Evolutionary conservation across 306 rosid species (phyloP).

Genomic region (Prosopis cineraria): DNA sequence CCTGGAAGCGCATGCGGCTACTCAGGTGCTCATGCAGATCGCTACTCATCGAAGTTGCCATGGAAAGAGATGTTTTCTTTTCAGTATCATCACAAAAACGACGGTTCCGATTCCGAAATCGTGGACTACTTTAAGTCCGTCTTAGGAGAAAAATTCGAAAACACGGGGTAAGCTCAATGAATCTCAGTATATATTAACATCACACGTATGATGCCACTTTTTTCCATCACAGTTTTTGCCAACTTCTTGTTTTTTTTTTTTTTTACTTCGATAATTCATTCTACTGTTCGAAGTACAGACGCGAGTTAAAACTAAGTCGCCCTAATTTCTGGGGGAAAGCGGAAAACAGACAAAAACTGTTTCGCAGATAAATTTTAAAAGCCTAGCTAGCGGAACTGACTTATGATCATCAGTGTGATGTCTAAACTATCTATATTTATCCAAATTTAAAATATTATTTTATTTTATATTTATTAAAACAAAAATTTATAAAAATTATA

Average conservation of each 20-base stretch:
- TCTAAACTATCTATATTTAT: too few relatives aligned
- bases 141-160: slow-evolving; percentile 53
- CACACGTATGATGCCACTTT: not conserved
- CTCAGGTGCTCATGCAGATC: slow-evolving; percentile 62
- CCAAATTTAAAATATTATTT: too few relatives aligned
- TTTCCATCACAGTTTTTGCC: not conserved
- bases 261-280: not conserved
- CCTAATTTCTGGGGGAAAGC: not conserved
- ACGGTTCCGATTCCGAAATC: slow-evolving; percentile 34
- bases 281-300: not conserved
- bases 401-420: too few relatives aligned
- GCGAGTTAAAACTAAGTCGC: too few relatives aligned
- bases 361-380: not conserved
- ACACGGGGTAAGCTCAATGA: slow-evolving; percentile 54
- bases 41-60: slow-evolving; percentile 55
- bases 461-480: too few relatives aligned
- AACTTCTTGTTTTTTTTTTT: too few relatives aligned
- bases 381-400: too few relatives aligned
- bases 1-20: slow-evolving; percentile 48
- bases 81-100: slow-evolving; percentile 16
- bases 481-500: too few relatives aligned
- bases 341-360: not conserved
- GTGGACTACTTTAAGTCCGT: slow-evolving; percentile 58
- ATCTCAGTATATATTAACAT: not conserved
- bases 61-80: slow-evolving; percentile 81